Conservation (phyloP, 108 stramenopile species). For the Cylindrotheca closterium region DNA sequence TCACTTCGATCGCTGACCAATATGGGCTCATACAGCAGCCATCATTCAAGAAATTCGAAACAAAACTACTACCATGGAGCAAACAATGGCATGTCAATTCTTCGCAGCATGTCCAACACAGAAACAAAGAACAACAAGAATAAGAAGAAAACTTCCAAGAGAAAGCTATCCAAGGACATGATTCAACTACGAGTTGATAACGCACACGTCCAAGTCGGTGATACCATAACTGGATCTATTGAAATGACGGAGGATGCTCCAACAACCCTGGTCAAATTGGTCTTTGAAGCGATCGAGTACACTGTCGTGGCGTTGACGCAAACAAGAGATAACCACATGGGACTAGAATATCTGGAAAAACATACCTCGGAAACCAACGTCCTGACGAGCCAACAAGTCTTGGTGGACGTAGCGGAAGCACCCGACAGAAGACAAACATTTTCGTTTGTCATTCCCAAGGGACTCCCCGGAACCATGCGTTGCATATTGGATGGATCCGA, state of each 20-base stretch:
- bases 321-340: background rate
- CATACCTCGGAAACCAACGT: slow-evolving; percentile 10
- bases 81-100: too few relatives aligned
- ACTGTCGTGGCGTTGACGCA: slow-evolving; percentile 16
- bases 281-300: slow-evolving; percentile 21
- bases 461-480: slow-evolving; percentile 15
- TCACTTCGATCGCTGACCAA: background rate
- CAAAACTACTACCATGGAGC: too few relatives aligned
- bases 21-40: background rate
- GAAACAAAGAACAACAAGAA: background rate
- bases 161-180: slow-evolving; percentile 2
- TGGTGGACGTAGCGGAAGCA: slow-evolving; percentile 2
- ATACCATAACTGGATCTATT: slow-evolving; percentile 12
- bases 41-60: too few relatives aligned
- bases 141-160: background rate
- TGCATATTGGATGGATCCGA: slow-evolving; percentile 10
- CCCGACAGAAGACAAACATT: slow-evolving; percentile 2
- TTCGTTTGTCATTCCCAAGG: slow-evolving; percentile 7
- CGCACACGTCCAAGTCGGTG: slow-evolving; percentile 5
- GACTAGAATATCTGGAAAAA: slow-evolving; percentile 17
- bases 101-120: too few relatives aligned
- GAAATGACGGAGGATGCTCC: background rate
- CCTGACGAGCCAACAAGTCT: slow-evolving; percentile 4
- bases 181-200: slow-evolving; percentile 10
- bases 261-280: background rate